Evolutionary conservation across 495 filamentous ascomycete species (phyloP).

Genomic region (Pseudomonodictys pantanalensis): DNA sequence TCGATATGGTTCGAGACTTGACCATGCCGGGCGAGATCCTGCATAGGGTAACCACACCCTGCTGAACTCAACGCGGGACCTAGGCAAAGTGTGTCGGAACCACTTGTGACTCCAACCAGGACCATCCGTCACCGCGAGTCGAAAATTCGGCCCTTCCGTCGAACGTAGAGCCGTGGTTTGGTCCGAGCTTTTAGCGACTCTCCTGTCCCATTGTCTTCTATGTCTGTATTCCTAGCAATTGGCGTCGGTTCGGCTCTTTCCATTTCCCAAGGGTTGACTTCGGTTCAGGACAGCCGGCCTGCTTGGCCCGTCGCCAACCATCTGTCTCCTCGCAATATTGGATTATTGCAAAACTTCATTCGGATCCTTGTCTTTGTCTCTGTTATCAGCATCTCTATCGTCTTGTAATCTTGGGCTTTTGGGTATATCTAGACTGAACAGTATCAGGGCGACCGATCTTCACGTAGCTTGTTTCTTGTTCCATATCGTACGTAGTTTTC

Average conservation of each 20-base stretch:
- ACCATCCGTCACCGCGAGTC: no score
- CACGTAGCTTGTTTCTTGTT: background rate
- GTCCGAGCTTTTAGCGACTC: no score
- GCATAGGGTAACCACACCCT: conserved; percentile 12
- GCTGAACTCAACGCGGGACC: background rate
- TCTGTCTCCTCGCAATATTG: background rate
- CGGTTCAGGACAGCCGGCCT: conserved; percentile 7
- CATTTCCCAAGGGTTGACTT: background rate
- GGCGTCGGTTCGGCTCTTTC: background rate
- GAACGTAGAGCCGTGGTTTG: no score
- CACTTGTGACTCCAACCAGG: background rate
- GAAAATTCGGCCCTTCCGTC: no score
- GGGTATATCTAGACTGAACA: background rate
- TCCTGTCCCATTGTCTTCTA: background rate
- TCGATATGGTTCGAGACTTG: conserved; percentile 14
- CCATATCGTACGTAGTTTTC: background rate
- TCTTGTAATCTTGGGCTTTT: background rate
- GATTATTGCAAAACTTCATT: background rate
- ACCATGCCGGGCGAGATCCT: conserved; percentile 1
- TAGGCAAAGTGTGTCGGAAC: background rate
- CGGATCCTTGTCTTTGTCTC: background rate
- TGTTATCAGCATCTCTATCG: background rate
- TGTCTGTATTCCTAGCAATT: background rate
- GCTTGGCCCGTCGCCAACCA: background rate
- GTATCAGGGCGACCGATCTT: background rate